Evolutionary conservation across 148 eudicot genomes (phyloP).

Genomic region (Amaranthus palmeri): DNA sequence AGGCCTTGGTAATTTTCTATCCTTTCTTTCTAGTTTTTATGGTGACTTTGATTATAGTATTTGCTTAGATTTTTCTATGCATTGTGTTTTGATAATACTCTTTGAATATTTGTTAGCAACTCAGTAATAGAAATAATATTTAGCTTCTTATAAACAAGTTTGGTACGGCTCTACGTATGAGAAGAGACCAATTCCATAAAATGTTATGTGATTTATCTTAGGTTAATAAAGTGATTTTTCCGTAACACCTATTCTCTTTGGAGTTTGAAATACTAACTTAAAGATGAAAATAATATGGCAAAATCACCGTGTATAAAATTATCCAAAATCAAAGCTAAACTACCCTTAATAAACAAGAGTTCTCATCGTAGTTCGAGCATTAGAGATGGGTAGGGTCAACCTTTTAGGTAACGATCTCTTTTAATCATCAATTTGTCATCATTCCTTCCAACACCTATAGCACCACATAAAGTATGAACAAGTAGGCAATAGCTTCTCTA

Average conservation of each 20-base stretch:
- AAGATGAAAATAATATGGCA: too few species aligned
- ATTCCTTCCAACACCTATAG: neutral
- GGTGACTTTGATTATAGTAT: neutral
- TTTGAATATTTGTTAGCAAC: neutral
- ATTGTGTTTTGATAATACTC: neutral
- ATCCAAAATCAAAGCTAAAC: neutral
- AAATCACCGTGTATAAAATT: too few species aligned
- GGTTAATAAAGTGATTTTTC: neutral
- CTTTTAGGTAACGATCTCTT: neutral
- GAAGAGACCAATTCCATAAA: neutral
- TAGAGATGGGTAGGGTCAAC: neutral
- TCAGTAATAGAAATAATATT: neutral
- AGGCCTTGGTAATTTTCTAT: slow-evolving; percentile 54
- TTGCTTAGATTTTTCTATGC: neutral
- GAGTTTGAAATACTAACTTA: neutral
- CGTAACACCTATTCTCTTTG: neutral
- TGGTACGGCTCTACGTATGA: neutral
- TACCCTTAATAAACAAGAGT: neutral
- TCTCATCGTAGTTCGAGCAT: neutral
- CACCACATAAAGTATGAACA: too few species aligned
- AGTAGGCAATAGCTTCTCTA: too few species aligned
- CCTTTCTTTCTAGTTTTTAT: neutral
- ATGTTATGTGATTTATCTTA: neutral
- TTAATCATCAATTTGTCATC: neutral
- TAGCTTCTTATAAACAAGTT: neutral